Conservation (phyloP, 2,329 filamentous ascomycete species). For the Stemphylium lycopersici region DNA sequence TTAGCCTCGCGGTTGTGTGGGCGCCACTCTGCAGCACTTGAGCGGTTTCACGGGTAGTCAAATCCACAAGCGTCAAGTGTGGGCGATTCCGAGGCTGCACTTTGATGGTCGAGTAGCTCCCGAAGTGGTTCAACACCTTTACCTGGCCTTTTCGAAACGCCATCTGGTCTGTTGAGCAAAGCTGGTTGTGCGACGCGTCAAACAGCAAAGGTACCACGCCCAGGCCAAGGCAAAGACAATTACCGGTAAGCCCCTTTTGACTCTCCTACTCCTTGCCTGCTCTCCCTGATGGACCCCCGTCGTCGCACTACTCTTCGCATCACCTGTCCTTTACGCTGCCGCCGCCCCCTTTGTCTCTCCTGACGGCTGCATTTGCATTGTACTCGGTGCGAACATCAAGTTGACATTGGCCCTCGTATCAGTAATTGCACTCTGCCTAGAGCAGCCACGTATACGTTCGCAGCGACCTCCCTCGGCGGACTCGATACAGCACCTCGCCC, state of each 20-base stretch:
- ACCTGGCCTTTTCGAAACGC: slow-evolving; percentile 32
- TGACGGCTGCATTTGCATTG: not conserved
- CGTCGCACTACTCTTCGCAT: not conserved
- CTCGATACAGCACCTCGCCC: not conserved
- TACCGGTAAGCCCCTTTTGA: slow-evolving; percentile 14
- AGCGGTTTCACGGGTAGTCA: not conserved
- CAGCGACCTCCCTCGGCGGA: not conserved
- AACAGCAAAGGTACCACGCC: slow-evolving; percentile 6
- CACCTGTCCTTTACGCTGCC: not conserved
- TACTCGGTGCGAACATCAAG: not conserved
- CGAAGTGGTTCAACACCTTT: slow-evolving; percentile 25
- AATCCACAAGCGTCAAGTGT: not conserved
- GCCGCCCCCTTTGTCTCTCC: not conserved
- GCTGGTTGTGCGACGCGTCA: slow-evolving; percentile 18
- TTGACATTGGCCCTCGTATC: slow-evolving; percentile 1
- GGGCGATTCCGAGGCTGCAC: slow-evolving; percentile 14
- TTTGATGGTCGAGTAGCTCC: slow-evolving; percentile 23
- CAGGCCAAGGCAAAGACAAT: slow-evolving; percentile 13
- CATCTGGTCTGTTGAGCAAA: slow-evolving; percentile 8
- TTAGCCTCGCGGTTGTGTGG: slow-evolving; percentile 7
- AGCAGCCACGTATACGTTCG: slow-evolving; percentile 4
- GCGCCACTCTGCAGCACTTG: slow-evolving; percentile 4
- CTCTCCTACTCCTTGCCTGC: slow-evolving; percentile 21
- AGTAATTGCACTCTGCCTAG: not conserved
- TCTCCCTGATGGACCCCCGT: slow-evolving; percentile 12